Base-by-base conservation (phyloP, 768 basidiomycete species). In the Mycena maculata region DNA sequence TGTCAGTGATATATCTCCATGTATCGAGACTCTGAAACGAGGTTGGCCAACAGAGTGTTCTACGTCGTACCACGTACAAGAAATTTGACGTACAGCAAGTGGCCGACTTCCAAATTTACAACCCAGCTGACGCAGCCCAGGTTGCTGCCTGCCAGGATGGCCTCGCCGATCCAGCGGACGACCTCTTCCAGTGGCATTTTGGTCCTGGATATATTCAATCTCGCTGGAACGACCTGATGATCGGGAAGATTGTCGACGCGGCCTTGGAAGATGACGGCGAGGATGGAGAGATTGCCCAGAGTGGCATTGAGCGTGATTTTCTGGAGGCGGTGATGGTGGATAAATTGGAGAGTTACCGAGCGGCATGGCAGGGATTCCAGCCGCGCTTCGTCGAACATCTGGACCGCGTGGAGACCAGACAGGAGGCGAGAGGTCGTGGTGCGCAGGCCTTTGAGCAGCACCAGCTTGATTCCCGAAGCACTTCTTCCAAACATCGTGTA, bases 161-260 rank as follows among this genome's bases (percentile, higher is more conserved):
- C 0, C 20, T 54, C 28, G 38, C 13, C 27, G 54, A 56, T 61
- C 58, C 63, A 23, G 22, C 54, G 25, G 28, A 54, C 11, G 49
- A 41, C 53, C 44, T 38, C 47, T 63, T 45, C 41, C 63, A 60
- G 57, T 65, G 68, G 68, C 53, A 69, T 39, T 69, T 65, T 28
- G 25, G 48, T 27, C n/a, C 63, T 44, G 63, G 63, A 56, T 69
- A 69, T 39, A 33, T 10, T 20, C n/a, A 52, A 31, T 69, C 63
- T 23, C 53, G 63, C 27, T 65, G 63, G 63, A 69, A 69, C 59
- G 58, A 64, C 16, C 30, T 60, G 18, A 60, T 65, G 58, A 64
- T 65, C 9, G 10, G 8, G 30, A 60, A 56, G 47, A 25, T 69
- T 30, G 63, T 69, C 16, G 60, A 64, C 27, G 53, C 28, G 2